Evolutionary conservation across 2,329 filamentous ascomycete species (phyloP), one percentile per base, ranked within the genome.

Genomic region (Xylaria sp.): DNA sequence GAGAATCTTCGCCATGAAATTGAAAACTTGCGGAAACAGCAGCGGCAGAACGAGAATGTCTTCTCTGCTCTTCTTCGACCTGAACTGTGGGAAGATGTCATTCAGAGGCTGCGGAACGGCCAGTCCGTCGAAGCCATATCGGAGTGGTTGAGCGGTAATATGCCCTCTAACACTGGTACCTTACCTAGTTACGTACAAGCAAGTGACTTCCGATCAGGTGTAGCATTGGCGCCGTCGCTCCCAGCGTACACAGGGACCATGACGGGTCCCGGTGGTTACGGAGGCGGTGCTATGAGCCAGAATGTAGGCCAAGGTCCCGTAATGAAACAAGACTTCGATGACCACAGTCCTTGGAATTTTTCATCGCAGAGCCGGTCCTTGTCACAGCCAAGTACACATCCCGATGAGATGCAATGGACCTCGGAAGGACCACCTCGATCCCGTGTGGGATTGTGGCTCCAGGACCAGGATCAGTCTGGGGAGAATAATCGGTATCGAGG

Each of bases 1-100:
- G 88, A 90, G 69, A 84, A 85, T 62, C 82, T 91, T 5, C 85
- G 89, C 54, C 81, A 81, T 74, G 88, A 90, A 74, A 88, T 90
- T 69, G 89, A 90, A 63, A 79, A 79, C 31, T 79, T 91, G 44
- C 86, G 86, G 57, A 82, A 82, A 18, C 84, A 86, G 51, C 86
- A 89, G 74, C 84, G 83, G 25, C 84, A 84, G 54, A 88, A 80
- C 76, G 86, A 90, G 31, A 83, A 83, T 37, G 84, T 91, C 58
- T 80, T 91, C 34, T 80, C 84, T 3, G 88, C 88, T 10, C 83
- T 91, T 56, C 78, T 81, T 5, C 83, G 82, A 12, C 81, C 86
- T 1, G 84, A 86, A 6, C 77, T 85, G 7, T 85, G 85, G 81
- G 85, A 88, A 68, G 86, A 88, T 44, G 84, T 90, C 1, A 72